Evolutionary conservation across 352 stramenopile genomes (phyloP), one percentile per base, ranked within the genome.

Genomic region (Elongisporangium prolatum): DNA sequence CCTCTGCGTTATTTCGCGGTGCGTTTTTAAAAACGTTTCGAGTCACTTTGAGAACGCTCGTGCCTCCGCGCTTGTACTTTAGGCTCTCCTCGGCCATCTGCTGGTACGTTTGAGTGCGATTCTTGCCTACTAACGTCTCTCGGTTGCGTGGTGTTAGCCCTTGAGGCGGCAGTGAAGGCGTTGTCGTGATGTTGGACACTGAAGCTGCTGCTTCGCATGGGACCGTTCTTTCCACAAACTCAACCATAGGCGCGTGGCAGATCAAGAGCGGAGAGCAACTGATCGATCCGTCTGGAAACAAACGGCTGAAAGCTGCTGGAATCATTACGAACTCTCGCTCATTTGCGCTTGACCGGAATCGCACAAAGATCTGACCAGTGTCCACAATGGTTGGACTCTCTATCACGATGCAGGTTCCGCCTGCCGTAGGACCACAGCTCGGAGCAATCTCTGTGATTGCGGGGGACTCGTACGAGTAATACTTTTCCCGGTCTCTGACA

Each of bases 351-450:
- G 75, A 87, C 16, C 81, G 73, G 28, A 91, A 89, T 7, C 81
- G 75, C n/a, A 88, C 81, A 48, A 91, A 91, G 21, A 91, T 84
- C 49, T 91, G 81, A 0, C 79, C 81, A 0, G 81, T 91, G 48
- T 91, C 77, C 2, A 91, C 25, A n/a, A 91, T 67, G 44, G 87
- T 87, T 0, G 63, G 63, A 3, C 65, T 71, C 62, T 89, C 77
- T 28, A 91, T 80, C 2, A 91, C 77, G 17, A 91, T 54, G 20
- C 68, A 74, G 1, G 81, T 89, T 1, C 65, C 71, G 3, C 81
- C 81, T 2, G 68, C 77, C 3, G 67, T 75, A 5, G 81, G 81
- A 1, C 79, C 81, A 37, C 81, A 91, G n/a, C 60, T 81, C 1
- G 81, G 81, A 13, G 61, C 63, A 8, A 91, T 71, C 24, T 87